phyloP scores from a whole-genome alignment of 345 rosid genomes.

The Populus davidiana region DNA sequence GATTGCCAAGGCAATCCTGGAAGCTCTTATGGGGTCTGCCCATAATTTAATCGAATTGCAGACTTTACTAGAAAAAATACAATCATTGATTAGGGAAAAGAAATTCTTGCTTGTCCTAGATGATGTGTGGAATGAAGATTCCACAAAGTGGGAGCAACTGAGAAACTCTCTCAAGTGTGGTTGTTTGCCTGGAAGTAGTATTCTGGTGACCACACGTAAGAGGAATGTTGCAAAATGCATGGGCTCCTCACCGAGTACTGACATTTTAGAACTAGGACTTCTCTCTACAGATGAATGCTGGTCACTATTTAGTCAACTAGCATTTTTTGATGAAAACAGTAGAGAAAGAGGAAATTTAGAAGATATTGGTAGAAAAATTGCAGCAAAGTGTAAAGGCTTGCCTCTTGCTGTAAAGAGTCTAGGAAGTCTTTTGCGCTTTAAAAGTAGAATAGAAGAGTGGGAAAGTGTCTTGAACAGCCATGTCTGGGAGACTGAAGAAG shows the following conservation, averaged over 20 bases:
- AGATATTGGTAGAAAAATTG: background rate
- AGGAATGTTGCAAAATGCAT: background rate
- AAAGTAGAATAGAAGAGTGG: conserved; percentile 16
- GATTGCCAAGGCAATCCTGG: conserved; percentile 9
- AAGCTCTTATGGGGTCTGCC: background rate
- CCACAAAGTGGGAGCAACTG: background rate
- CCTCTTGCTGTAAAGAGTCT: conserved; percentile 9
- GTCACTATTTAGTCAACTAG: conserved; percentile 2
- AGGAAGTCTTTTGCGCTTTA: conserved; percentile 5
- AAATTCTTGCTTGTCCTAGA: background rate
- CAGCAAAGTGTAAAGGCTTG: background rate
- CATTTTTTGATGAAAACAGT: background rate
- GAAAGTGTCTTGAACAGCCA: conserved; percentile 13
- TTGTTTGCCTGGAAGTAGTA: background rate
- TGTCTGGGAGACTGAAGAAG: conserved; percentile 16
- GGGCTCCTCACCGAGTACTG: background rate
- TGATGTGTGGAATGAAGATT: conserved; percentile 8
- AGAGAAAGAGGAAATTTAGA: background rate
- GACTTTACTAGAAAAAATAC: background rate
- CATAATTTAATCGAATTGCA: background rate
- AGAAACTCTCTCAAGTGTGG: background rate
- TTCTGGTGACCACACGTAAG: background rate
- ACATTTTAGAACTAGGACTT: background rate
- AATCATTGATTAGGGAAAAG: background rate
- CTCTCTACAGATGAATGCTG: background rate